Conservation (phyloP, 2,329 filamentous ascomycete species). For the Ophiosphaerella korrae region DNA sequence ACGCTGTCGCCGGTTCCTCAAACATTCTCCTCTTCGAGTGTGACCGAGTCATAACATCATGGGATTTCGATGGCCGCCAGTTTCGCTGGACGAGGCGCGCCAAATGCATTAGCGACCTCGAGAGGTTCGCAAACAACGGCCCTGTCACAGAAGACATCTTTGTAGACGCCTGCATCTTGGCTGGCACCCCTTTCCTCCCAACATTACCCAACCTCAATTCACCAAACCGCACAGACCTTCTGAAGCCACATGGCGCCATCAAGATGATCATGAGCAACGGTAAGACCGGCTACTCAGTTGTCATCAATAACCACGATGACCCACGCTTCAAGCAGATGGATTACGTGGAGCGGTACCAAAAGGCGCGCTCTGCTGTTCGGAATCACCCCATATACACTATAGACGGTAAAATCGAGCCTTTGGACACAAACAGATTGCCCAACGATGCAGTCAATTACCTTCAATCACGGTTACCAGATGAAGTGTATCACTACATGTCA, state of each 20-base stretch:
- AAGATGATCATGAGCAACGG: slow-evolving; percentile 72
- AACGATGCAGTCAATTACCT: slow-evolving; percentile 87
- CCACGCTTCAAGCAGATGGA: slow-evolving; percentile 71
- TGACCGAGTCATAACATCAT: slow-evolving; percentile 70
- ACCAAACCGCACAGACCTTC: slow-evolving; percentile 58
- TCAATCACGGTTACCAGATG: slow-evolving; percentile 85
- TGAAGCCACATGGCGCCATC: slow-evolving; percentile 75
- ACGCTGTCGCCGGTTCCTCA: slow-evolving; percentile 81
- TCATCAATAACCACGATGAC: slow-evolving; percentile 79
- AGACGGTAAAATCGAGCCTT: slow-evolving; percentile 76
- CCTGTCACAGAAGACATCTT: slow-evolving; percentile 73
- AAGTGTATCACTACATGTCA: slow-evolving; percentile 89
- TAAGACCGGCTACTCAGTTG: slow-evolving; percentile 74
- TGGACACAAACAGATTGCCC: slow-evolving; percentile 75
- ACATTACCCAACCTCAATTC: slow-evolving; percentile 77
- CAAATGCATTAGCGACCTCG: slow-evolving; percentile 71
- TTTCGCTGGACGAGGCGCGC: slow-evolving; percentile 71
- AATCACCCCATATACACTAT: slow-evolving; percentile 83
- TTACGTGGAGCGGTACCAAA: slow-evolving; percentile 86
- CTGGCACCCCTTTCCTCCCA: slow-evolving; percentile 79
- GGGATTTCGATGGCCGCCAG: slow-evolving; percentile 71
- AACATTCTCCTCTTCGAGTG: slow-evolving; percentile 87
- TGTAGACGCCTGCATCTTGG: slow-evolving; percentile 80
- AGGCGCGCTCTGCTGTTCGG: slow-evolving; percentile 81
- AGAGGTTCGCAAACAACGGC: slow-evolving; percentile 42